A percentile compares a stretch with the other conserved stretches of the same genome.
Evolutionary conservation across 352 stramenopile genomes (phyloP).

Genomic region (Globisporangium acanthophoron): DNA sequence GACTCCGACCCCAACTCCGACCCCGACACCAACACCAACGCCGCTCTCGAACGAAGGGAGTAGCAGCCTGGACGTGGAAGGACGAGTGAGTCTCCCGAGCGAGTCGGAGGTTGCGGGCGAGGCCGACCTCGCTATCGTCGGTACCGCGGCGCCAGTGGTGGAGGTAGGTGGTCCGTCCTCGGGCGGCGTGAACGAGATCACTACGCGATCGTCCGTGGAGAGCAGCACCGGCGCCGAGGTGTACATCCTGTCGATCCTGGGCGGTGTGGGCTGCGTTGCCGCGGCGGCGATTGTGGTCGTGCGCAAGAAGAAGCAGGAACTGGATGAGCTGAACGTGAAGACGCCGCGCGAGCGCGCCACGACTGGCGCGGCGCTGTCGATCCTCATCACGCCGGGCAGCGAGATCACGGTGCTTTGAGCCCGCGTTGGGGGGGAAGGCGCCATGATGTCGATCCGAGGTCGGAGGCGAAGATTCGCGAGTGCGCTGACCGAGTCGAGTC

Average conservation of each 20-base stretch:
- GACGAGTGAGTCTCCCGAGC: not conserved
- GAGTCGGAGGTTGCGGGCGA: slow-evolving; percentile 10
- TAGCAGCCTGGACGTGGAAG: not conserved
- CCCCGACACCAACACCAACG: slow-evolving; percentile 14
- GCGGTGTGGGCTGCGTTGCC: slow-evolving; percentile 36
- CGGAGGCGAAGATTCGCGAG: too few species aligned
- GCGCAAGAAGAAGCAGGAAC: slow-evolving; percentile 58
- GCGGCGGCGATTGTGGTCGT: slow-evolving; percentile 48
- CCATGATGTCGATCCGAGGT: not conserved
- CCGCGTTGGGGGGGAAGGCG: not conserved
- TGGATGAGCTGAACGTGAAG: slow-evolving; percentile 60
- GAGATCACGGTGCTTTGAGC: slow-evolving; percentile 32
- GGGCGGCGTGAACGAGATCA: slow-evolving; percentile 18
- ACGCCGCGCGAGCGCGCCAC: slow-evolving; percentile 26
- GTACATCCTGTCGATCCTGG: slow-evolving; percentile 30
- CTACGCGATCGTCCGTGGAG: slow-evolving; percentile 16
- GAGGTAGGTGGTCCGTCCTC: slow-evolving; percentile 11
- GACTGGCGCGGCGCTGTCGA: slow-evolving; percentile 21
- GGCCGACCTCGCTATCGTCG: not conserved
- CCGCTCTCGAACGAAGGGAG: slow-evolving; percentile 14
- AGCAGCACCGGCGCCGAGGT: slow-evolving; percentile 16
- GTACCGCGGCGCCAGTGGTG: not conserved
- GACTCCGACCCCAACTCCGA: slow-evolving; percentile 22
- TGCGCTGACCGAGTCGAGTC: not conserved
- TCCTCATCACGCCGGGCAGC: slow-evolving; percentile 47